These are phyloP conservation scores for Tinospora cordifolia DNA, from an alignment of 164 flowering plant genomes.

Conservation along the genomic window DNA sequence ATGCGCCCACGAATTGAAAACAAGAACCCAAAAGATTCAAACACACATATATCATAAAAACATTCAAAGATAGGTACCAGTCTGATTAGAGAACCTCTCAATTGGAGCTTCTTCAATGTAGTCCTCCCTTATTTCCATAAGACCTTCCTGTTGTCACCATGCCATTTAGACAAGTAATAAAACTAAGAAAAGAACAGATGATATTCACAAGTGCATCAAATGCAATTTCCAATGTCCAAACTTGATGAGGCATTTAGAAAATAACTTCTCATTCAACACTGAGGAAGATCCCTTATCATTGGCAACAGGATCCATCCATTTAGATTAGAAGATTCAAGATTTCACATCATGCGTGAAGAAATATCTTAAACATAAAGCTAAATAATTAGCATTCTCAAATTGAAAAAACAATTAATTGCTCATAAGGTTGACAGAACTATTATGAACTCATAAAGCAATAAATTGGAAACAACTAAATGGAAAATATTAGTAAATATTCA, in stretches of 20 bases:
- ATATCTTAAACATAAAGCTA: neutral
- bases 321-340: neutral
- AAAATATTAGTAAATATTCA: neutral
- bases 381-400: neutral
- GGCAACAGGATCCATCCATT: neutral
- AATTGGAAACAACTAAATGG: neutral
- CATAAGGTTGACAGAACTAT: neutral
- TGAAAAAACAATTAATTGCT: neutral
- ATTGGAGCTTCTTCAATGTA: constrained; percentile 44
- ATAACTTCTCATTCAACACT: neutral
- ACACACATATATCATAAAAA: neutral
- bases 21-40: neutral
- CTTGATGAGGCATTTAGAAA: neutral
- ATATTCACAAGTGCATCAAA: neutral
- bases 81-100: constrained; percentile 28
- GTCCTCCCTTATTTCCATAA: constrained; percentile 90
- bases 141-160: constrained; percentile 57
- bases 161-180: neutral
- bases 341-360: neutral
- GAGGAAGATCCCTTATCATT: neutral
- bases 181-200: neutral
- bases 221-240: neutral
- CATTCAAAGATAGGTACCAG: constrained; percentile 21
- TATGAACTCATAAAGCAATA: neutral
- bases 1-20: too few species aligned